Evolutionary conservation across 352 stramenopile genomes (phyloP), one percentile per base, ranked within the genome.

Genomic region (Thalassiosira oceanica): DNA sequence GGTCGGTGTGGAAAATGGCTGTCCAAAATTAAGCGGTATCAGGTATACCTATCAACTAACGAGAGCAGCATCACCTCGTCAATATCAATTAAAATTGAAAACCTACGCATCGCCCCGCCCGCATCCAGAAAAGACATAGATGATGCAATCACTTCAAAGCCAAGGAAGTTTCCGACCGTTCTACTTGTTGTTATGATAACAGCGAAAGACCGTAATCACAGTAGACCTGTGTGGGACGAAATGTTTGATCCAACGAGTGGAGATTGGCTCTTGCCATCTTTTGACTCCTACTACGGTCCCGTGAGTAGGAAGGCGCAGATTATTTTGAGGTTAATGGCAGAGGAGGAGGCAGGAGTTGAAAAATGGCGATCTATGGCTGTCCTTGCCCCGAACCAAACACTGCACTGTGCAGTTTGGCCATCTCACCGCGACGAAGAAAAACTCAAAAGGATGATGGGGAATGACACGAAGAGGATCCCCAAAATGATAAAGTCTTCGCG

Each of bases 1-100:
- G 56, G 29, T 6, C 13, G 44, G 3, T 42, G 36, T 41, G 43
- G 43, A 0, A 3, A 18, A 8, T 66, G 56, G 56, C 8, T 55
- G n/a, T 13, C n/a, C n/a, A n/a, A n/a, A n/a, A n/a, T n/a, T 1
- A 3, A 43, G 3, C n/a, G 56, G 13, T 66, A 66, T 31, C 11
- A 66, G 18, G 56, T 66, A 13, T 66, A 50, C 21, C n/a, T 66
- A 0, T 31, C 54, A 16, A 26, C 11, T 3, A 36, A 64, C 20
- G 41, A 54, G 31, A 3, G 16, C 5, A 43, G 41, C 11, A 2
- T 4, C 35, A 15, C 23, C 4, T 46, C 20, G 20, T 29, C 54
- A 4, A 18, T 55, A 23, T 46, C 18, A 29, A 43, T 64, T 7
- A 64, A 64, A n/a, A 8, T 31, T 26, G 18, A 20, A 33, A 64